phyloP scores from a whole-genome alignment of 106 monocot species.

The Dioscorea dumetorum region DNA sequence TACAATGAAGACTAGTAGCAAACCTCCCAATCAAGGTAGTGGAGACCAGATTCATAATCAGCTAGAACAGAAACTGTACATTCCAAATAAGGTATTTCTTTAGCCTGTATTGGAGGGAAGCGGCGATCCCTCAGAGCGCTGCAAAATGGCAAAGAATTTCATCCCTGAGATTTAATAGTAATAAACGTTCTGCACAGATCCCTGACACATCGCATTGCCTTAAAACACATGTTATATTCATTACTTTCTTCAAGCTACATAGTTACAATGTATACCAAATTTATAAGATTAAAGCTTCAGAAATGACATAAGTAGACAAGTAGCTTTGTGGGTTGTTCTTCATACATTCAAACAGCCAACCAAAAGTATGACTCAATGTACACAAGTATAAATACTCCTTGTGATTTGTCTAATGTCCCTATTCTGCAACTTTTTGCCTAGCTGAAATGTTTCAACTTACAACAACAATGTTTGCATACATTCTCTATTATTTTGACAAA shows the following conservation, averaged over 20 bases:
- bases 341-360: too few species aligned
- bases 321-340: too few species aligned
- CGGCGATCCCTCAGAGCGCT: conserved; percentile 89
- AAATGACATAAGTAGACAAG: too few species aligned
- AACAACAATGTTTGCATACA: too few species aligned
- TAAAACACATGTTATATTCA: background rate
- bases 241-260: background rate
- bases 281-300: too few species aligned
- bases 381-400: too few species aligned
- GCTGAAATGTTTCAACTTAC: too few species aligned
- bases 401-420: too few species aligned
- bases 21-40: conserved; percentile 99
- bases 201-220: background rate
- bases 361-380: too few species aligned
- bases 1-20: conserved; percentile 6
- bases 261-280: too few species aligned
- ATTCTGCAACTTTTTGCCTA: too few species aligned
- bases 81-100: conserved; percentile 82
- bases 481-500: too few species aligned
- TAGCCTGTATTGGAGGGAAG: conserved; percentile 79
- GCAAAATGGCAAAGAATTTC: conserved; percentile 7
- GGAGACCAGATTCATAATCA: conserved; percentile 74
- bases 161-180: background rate
- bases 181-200: background rate
- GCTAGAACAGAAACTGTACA: conserved; percentile 94